phyloP scores from a whole-genome alignment of 371 early-diverging fungal genomes.

The Mucor racemosus region DNA sequence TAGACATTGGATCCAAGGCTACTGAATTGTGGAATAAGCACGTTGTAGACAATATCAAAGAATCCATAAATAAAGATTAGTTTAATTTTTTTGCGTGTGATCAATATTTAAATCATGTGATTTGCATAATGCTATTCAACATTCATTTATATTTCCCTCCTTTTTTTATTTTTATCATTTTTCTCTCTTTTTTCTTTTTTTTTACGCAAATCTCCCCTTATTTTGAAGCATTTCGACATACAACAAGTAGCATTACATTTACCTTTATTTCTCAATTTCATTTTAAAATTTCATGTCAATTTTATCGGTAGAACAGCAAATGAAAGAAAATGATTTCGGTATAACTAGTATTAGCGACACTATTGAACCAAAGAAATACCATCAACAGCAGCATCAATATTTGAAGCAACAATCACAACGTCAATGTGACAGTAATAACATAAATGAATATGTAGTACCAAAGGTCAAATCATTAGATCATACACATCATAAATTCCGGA shows the following conservation, averaged over 20 bases:
- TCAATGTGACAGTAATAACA: background rate
- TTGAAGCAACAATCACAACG: background rate
- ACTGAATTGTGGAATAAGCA: conserved; percentile 37
- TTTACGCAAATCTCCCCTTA: background rate
- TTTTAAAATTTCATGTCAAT: background rate
- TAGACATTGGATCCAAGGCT: conserved; percentile 35
- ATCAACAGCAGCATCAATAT: background rate
- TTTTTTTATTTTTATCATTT: background rate
- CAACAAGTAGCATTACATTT: background rate
- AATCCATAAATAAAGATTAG: conserved; percentile 8
- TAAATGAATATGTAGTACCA: conserved; percentile 7
- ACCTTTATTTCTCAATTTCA: background rate
- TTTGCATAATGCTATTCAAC: conserved; percentile 1
- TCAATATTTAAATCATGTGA: conserved; percentile 14
- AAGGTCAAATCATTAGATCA: conserved; percentile 10
- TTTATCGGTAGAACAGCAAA: background rate
- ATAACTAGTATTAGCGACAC: conserved; percentile 41
- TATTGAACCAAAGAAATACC: background rate
- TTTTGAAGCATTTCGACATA: background rate
- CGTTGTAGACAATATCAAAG: conserved; percentile 27
- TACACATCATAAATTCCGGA: conserved; percentile 34
- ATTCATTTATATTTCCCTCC: background rate
- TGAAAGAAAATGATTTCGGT: conserved; percentile 39
- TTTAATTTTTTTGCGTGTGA: conserved; percentile 7
- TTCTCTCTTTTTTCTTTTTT: background rate